phyloP scores from a whole-genome alignment of 2,329 filamentous ascomycete genomes.

The Aspergillus candidus region DNA sequence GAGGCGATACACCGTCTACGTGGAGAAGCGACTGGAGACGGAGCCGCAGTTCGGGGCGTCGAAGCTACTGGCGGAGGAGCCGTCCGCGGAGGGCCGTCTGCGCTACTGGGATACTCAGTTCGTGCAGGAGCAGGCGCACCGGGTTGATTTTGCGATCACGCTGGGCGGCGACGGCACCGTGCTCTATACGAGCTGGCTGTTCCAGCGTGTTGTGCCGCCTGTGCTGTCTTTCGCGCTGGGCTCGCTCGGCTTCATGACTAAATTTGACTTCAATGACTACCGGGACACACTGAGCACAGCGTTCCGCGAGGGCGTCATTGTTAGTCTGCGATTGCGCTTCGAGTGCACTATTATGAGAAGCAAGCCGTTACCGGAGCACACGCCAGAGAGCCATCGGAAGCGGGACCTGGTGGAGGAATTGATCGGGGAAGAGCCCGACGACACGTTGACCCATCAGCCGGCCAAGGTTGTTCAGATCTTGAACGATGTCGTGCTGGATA shows the following conservation, averaged over 20 bases:
- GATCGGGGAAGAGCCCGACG: slow-evolving; percentile 76
- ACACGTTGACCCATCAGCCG: slow-evolving; percentile 76
- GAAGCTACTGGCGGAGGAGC: slow-evolving; percentile 60
- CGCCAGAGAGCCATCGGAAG: slow-evolving; percentile 28
- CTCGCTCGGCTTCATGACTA: slow-evolving; percentile 89
- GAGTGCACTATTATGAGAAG: slow-evolving; percentile 87
- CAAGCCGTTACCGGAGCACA: slow-evolving; percentile 29
- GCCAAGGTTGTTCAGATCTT: slow-evolving; percentile 83
- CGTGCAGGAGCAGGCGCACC: slow-evolving; percentile 70
- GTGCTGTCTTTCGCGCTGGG: slow-evolving; percentile 88
- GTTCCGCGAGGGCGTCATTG: slow-evolving; percentile 77
- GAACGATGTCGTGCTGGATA: slow-evolving; percentile 94
- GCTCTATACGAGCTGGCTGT: slow-evolving; percentile 91
- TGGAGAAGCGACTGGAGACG: slow-evolving; percentile 68
- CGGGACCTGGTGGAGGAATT: slow-evolving; percentile 83
- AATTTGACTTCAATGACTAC: slow-evolving; percentile 83
- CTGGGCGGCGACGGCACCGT: slow-evolving; percentile 96
- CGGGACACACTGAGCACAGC: slow-evolving; percentile 62
- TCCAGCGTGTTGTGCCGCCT: slow-evolving; percentile 89
- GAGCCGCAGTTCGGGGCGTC: slow-evolving; percentile 67
- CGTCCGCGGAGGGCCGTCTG: slow-evolving; percentile 53
- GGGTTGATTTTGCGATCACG: slow-evolving; percentile 89
- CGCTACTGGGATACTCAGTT: slow-evolving; percentile 79
- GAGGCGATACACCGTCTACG: slow-evolving; percentile 67
- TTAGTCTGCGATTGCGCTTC: slow-evolving; percentile 81